A percentile compares a stretch with the other conserved stretches of the same genome.
Conservation (phyloP, 352 stramenopile species). For the Globisporangium yorkense region DNA sequence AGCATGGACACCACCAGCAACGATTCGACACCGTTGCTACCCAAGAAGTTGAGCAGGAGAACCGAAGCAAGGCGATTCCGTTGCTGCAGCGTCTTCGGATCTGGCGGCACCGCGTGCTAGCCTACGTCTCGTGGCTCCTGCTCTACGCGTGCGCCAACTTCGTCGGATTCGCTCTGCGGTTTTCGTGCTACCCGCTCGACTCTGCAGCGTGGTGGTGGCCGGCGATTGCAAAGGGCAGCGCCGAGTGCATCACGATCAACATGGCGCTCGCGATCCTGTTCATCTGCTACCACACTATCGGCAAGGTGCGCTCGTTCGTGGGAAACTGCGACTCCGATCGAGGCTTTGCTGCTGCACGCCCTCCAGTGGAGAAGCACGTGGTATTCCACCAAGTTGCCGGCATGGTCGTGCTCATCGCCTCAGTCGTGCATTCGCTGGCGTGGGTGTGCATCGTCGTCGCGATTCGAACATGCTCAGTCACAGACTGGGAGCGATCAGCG, state of each 20-base stretch:
- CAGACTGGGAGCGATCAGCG: conserved; percentile 19
- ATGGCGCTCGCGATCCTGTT: conserved; percentile 20
- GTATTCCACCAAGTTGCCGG: conserved; percentile 31
- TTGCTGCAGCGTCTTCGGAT: neutral
- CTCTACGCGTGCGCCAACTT: conserved; percentile 25
- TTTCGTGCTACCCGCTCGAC: conserved; percentile 20
- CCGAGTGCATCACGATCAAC: conserved; percentile 39
- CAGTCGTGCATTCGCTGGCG: conserved; percentile 27
- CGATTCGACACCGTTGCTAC: too few relatives aligned
- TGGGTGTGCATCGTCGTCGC: conserved; percentile 24
- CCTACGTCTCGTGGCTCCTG: conserved; percentile 17
- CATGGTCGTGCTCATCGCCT: conserved; percentile 18
- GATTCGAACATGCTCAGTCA: conserved; percentile 8
- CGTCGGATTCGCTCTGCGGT: conserved; percentile 19
- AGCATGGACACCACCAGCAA: neutral
- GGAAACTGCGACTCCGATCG: neutral
- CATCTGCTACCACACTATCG: conserved; percentile 26
- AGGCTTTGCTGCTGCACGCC: neutral
- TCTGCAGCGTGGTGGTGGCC: conserved; percentile 18
- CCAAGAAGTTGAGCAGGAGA: too few relatives aligned
- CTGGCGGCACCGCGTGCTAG: conserved; percentile 13
- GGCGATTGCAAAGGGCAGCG: conserved; percentile 33
- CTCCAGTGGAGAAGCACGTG: conserved; percentile 29
- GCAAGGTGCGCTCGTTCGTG: conserved; percentile 10
- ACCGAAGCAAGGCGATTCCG: neutral